Conservation (phyloP, 257 asterid genomes). For the Nicotiana obtusifolia region DNA sequence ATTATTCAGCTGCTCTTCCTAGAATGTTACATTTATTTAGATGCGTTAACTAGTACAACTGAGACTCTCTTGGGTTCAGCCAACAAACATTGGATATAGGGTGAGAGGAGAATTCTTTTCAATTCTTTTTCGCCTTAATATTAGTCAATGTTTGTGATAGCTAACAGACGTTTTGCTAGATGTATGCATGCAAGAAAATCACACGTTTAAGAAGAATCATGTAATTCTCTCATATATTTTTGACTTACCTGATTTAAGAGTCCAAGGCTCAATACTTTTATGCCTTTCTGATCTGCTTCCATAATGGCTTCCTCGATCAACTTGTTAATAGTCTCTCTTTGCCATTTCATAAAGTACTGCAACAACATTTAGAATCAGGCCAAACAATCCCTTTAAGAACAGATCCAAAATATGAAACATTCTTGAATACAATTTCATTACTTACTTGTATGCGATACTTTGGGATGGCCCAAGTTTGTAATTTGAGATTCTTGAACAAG, state of each 20-base stretch:
- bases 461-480: conserved; percentile 84
- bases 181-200: not conserved
- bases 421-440: not conserved
- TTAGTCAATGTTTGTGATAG: not conserved
- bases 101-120: not conserved
- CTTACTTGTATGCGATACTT: conserved; percentile 65
- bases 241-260: conserved; percentile 58
- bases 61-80: too few relatives aligned
- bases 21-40: not conserved
- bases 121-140: too few relatives aligned
- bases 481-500: conserved; percentile 46
- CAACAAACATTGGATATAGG: not conserved
- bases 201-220: not conserved
- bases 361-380: not conserved
- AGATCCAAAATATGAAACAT: not conserved
- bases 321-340: conserved; percentile 48
- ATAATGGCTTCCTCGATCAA: conserved; percentile 64
- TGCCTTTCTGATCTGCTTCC: conserved; percentile 45
- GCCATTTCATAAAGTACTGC: conserved; percentile 29
- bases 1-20: conserved; percentile 61
- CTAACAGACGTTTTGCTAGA: not conserved
- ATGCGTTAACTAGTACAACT: too few relatives aligned
- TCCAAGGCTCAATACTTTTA: conserved; percentile 62
- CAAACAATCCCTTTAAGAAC: too few relatives aligned
- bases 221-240: not conserved